Evolutionary conservation across 495 filamentous ascomycete genomes (phyloP), one percentile per base, ranked within the genome.

Genomic region (Neurospora sp.): DNA sequence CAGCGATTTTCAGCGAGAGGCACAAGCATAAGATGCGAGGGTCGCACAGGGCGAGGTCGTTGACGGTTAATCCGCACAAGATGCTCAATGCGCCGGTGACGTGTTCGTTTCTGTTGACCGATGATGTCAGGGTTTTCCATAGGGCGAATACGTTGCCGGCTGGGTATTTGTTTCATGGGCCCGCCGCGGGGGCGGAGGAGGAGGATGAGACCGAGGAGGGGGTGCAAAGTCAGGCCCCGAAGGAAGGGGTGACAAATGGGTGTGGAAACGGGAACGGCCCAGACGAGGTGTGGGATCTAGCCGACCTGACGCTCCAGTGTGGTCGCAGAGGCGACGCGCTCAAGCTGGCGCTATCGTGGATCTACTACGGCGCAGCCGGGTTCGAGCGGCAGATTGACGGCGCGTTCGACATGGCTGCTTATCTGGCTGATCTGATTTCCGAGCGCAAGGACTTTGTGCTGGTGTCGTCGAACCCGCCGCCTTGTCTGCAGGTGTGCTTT

Each of bases 401-500:
- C 14, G 94, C 90, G 31, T 94, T 92, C 79, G 87, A 83, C 39
- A 84, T 86, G 54, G 93, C 94, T 5, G 81, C 83, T 16, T 86
- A 93, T 79, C 85, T 97, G 18, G 89, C 90, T 1, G 79, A 79
- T 8, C 80, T 91, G 0, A 75, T 97, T 12, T 80, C 80, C 3
- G 66, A 83, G 39, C 80, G 85, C 38, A 75, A 80, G 2, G 82
- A 94, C 77, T 91, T 98, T 77, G 82, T 88, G 54, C 86, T 96
- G 42, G 87, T 96, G 10, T 91, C 89, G 27, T 84, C 89, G 71
- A 90, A 92, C 74, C 92, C 94, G 69, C 91, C 93, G 48, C 93
- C 94, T 7, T 98, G 94, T 82, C 83, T 97, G 77, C 95, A 98
- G 84, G 92, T 98, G 20, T 98, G 95, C 83, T 98, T 97, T 80